Percentiles rank a stretch among this genome's conserved stretches.
phyloP scores from a whole-genome alignment of 2,329 filamentous ascomycete species.

The Fusarium papillatum region DNA sequence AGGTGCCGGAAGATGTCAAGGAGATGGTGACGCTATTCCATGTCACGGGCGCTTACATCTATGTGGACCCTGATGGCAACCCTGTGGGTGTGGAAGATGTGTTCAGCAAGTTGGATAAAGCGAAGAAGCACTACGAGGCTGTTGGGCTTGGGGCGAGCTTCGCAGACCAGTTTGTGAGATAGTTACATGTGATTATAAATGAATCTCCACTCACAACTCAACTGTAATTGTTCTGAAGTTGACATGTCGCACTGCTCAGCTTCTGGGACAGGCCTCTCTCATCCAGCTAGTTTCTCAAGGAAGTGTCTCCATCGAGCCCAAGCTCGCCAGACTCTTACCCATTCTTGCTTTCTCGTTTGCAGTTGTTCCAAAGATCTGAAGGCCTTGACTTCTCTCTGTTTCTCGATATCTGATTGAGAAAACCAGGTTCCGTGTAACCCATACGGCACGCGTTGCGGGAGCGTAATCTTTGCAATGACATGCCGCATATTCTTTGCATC shows the following conservation, averaged over 20 bases:
- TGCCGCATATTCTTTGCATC: conserved; percentile 73
- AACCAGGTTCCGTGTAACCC: conserved; percentile 77
- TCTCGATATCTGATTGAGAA: conserved; percentile 61
- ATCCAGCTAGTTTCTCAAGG: conserved; percentile 10
- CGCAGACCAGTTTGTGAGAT: not conserved
- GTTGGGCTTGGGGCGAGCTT: not conserved
- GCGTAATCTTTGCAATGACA: conserved; percentile 67
- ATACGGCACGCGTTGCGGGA: conserved; percentile 79
- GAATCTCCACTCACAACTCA: no score
- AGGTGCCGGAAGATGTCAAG: not conserved
- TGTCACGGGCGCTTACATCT: not conserved
- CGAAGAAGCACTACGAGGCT: not conserved
- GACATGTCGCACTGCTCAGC: no score
- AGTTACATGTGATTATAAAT: no score
- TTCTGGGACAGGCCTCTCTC: fast-evolving
- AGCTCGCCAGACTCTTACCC: not conserved
- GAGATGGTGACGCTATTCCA: not conserved
- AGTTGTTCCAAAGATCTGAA: conserved; percentile 9
- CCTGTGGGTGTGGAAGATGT: not conserved
- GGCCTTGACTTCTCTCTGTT: conserved; percentile 54
- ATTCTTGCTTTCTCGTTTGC: conserved; percentile 3
- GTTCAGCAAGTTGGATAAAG: not conserved
- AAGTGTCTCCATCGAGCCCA: not conserved
- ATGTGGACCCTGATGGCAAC: not conserved
- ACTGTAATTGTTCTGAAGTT: no score